Base-by-base conservation (phyloP, 2,329 filamentous ascomycete genomes). In the Scytalidium lignicola region DNA sequence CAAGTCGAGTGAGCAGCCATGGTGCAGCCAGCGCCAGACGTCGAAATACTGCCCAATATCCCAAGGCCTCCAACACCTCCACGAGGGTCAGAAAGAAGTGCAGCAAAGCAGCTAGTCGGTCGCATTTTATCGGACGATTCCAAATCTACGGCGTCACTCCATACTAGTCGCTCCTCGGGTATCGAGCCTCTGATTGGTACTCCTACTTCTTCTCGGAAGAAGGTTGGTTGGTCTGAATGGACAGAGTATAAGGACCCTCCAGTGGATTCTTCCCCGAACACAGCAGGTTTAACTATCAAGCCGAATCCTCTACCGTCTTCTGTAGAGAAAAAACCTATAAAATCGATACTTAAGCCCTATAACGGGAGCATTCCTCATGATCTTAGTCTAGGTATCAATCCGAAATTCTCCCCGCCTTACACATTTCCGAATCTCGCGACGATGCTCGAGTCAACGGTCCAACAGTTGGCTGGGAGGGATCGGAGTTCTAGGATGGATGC, bases 381-480 rank as follows among this genome's bases (percentile, higher is more conserved):
- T 6, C 37, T 50, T 18, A 22, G 23, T 40, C 10, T 53, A 51
- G 51, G 49, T 2, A 43, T 39, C 26, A 51, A 29, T n/a, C 22
- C 52, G 26, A 58, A 58, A 43, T 56, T 61, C 6, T 54, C 56
- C 3, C 52, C 55, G 12, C 54, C 55, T 18, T 55, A 60, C 43
- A 57, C 58, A n/a, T 61, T 69, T 65, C 73, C 77, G 41, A 84
- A 79, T 37, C 83, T 96, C 50, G 78, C 79, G 55, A 82, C 82
- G 58, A 93, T 96, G 85, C 71, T 97, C 55, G 88, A 95, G 58
- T 95, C 89, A 1, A 82, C 90, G 4, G 78, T 90, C 29, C 85
- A 88, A 67, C 87, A 93, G 67, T 77, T 99, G 43, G 87, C 86
- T 32, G 83, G 87, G 19, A 74, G 82, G 23, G 86, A 90, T 57